Base-by-base conservation (phyloP, 2,329 filamentous ascomycete genomes). In the Chaetomium sp. region DNA sequence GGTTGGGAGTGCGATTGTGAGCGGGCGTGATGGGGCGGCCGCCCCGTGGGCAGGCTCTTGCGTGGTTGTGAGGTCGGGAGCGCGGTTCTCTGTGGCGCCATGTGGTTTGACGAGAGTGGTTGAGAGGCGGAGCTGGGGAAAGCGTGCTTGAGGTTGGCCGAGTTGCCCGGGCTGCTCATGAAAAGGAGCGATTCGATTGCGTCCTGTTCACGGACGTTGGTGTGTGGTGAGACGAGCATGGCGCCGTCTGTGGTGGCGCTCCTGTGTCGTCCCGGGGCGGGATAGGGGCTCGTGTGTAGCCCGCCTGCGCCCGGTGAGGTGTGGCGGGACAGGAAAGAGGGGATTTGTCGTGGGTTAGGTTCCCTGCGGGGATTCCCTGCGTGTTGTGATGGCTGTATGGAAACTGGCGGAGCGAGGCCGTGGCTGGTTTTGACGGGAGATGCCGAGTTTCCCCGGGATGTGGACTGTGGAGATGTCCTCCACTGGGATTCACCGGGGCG, bases 181-280 rank as follows among this genome's bases (percentile, higher is more conserved):
- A 93, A 93, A 29, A 94, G 80, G 27, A 95, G 78, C 0, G 90
- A 90, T 73, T 93, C 91, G 55, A 94, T 87, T 6, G 91, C 91
- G 71, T 94, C 91, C 72, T 93, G 90, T 73, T 95, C 91, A 59
- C 90, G 85, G 9, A 85, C 79, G 25, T 87, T 87, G 68, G 91
- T 88, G 63, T 88, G 88, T 0, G 88, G 88, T 33, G 89, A 90
- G 66, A 87, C 87, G 4, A 90, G 78, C 19, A 88, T 85, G n/a
- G n/a, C n/a, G 8, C 84, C 81, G 61, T 85, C 83, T 23, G 77
- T 75, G 58, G 75, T 77, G 55, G 77, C 77, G 25, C 77, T 76
- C 16, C 74, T 74, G 65, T 74, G 78, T 29, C 70, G 74, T 12
- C 73, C 74, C 5, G 77, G 76, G 25, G 74, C 72, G 42, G 80